Evolutionary conservation across 257 asterid species (phyloP).

Genomic region (Orobanche coerulescens): DNA sequence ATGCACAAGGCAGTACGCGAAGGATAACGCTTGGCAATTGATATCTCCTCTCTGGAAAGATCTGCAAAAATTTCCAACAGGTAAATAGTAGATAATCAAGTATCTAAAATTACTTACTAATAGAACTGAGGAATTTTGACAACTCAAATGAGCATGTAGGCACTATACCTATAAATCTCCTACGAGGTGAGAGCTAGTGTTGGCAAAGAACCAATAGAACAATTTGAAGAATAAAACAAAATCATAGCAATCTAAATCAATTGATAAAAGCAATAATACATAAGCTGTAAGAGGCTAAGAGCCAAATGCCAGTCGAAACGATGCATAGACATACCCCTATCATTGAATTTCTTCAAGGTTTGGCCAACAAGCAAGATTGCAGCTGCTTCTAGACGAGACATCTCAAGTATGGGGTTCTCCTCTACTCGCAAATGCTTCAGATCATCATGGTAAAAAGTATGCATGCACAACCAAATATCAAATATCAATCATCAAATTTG

Average conservation of each 20-base stretch:
- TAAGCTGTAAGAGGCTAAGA: too few species aligned
- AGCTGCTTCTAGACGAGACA: slow-evolving; percentile 91
- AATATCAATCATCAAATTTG: slow-evolving; percentile 10
- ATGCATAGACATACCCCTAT: slow-evolving; percentile 54
- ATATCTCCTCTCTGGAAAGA: slow-evolving; percentile 74
- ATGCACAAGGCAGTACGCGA: slow-evolving; percentile 82
- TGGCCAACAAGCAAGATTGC: slow-evolving; percentile 92
- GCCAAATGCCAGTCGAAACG: not conserved
- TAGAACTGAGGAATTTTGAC: too few species aligned
- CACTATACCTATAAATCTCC: too few species aligned
- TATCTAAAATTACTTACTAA: too few species aligned
- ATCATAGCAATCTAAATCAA: too few species aligned
- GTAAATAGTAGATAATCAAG: slow-evolving; percentile 12
- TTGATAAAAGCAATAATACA: not conserved
- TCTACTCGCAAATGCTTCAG: slow-evolving; percentile 95
- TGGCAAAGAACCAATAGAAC: too few species aligned
- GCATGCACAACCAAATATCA: not conserved
- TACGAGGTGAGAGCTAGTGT: too few species aligned
- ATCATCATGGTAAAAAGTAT: slow-evolving; percentile 20
- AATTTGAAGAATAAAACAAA: too few species aligned
- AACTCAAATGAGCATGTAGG: slow-evolving; percentile 5
- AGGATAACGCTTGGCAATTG: slow-evolving; percentile 86
- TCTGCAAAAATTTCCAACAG: slow-evolving; percentile 46
- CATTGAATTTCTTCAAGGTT: slow-evolving; percentile 89
- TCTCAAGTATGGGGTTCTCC: slow-evolving; percentile 96